Percentiles rank a stretch among this genome's conserved stretches.
Conservation (phyloP, 2,329 filamentous ascomycete genomes). For the Pestalotiopsis sp. region DNA sequence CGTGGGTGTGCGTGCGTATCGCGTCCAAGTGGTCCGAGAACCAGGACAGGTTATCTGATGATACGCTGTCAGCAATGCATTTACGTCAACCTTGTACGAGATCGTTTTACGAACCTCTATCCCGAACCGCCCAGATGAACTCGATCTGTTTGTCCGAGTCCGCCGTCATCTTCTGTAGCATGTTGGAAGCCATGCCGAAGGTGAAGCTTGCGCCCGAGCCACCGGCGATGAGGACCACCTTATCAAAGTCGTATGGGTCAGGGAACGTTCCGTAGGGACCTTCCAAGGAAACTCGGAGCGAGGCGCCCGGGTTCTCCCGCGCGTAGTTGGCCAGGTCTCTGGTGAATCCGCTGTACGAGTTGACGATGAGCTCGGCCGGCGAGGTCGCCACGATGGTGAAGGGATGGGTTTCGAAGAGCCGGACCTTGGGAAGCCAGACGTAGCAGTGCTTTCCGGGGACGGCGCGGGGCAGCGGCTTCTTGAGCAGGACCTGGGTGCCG, state of each 20-base stretch:
- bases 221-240: slow-evolving; percentile 61
- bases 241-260: slow-evolving; percentile 53
- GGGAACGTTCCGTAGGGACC: slow-evolving; percentile 62
- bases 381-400: slow-evolving; percentile 61
- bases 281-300: slow-evolving; percentile 56
- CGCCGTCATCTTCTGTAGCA: slow-evolving; percentile 44
- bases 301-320: slow-evolving; percentile 47
- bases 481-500: slow-evolving; percentile 48
- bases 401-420: slow-evolving; percentile 61
- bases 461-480: slow-evolving; percentile 45
- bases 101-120: slow-evolving; percentile 40
- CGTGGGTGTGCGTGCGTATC: slow-evolving; percentile 39
- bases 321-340: slow-evolving; percentile 56
- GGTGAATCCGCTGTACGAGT: slow-evolving; percentile 62
- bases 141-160: slow-evolving; percentile 41
- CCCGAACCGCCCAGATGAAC: slow-evolving; percentile 52
- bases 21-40: slow-evolving; percentile 41
- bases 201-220: slow-evolving; percentile 65
- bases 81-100: background rate
- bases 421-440: slow-evolving; percentile 63
- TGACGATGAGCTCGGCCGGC: slow-evolving; percentile 61
- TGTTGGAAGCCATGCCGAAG: slow-evolving; percentile 49
- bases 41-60: slow-evolving; percentile 38
- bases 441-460: slow-evolving; percentile 64
- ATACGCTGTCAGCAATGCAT: slow-evolving; percentile 17